Conservation (phyloP, 2,329 filamentous ascomycete species). For the Claviceps sp. region DNA sequence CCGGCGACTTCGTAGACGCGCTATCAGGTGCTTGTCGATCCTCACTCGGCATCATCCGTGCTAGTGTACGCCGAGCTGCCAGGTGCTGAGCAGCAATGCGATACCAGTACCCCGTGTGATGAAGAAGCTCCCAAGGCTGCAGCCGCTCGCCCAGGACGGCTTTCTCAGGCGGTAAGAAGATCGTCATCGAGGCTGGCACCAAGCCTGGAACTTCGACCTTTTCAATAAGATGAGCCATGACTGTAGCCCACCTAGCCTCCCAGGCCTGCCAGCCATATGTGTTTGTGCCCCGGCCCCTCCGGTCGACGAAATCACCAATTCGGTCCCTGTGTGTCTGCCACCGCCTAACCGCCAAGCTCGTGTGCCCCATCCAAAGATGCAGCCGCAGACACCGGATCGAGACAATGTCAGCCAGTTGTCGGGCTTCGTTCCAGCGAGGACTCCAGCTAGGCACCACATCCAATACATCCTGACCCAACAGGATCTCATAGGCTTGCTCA, state of each 20-base stretch:
- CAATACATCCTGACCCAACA: constrained; percentile 73
- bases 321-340: constrained; percentile 69
- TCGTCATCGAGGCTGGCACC: constrained; percentile 25
- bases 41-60: constrained; percentile 44
- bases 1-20: constrained; percentile 31
- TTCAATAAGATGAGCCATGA: constrained; percentile 49
- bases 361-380: constrained; percentile 64
- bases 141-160: constrained; percentile 41
- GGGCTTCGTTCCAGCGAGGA: constrained; percentile 81
- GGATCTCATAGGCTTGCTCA: constrained; percentile 70
- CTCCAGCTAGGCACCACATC: constrained; percentile 86
- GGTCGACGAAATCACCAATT: constrained; percentile 65
- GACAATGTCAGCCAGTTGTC: constrained; percentile 70
- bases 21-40: constrained; percentile 36
- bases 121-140: constrained; percentile 49
- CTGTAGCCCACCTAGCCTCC: constrained; percentile 60
- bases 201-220: constrained; percentile 39
- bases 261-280: constrained; percentile 93
- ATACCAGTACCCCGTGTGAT: constrained; percentile 57
- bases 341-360: constrained; percentile 64
- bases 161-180: constrained; percentile 47
- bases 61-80: constrained; percentile 37
- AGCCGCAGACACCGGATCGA: constrained; percentile 73
- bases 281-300: constrained; percentile 68
- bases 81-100: constrained; percentile 46